Conservation (phyloP, 805 yeast genomes). For the Saturnispora besseyi region DNA sequence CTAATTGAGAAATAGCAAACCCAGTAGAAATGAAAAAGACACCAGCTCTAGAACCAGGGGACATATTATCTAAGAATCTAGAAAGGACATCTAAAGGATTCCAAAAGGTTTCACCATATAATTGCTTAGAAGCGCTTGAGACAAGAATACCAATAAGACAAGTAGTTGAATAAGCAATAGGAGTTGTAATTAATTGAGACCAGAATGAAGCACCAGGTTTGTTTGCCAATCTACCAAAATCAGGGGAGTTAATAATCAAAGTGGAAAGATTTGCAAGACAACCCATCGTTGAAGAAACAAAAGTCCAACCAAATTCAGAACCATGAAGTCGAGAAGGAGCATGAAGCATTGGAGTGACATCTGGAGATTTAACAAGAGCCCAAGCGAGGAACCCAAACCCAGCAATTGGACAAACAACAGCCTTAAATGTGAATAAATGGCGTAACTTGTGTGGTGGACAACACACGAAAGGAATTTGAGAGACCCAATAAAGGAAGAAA, state of each 20-base stretch:
- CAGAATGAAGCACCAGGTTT: constrained; percentile 13
- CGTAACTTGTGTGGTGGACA: constrained; percentile 36
- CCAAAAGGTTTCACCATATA: constrained; percentile 30
- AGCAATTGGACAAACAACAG: constrained; percentile 20
- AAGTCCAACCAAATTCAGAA: constrained; percentile 14
- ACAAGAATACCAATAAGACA: constrained; percentile 35
- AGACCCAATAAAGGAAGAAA: constrained; percentile 36
- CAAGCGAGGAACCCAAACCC: constrained; percentile 21
- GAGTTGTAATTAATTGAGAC: constrained; percentile 29
- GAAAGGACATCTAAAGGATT: constrained; percentile 34
- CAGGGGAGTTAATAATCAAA: constrained; percentile 25
- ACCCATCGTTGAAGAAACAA: constrained; percentile 15
- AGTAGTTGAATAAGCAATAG: constrained; percentile 26
- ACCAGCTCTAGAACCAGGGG: constrained; percentile 38
- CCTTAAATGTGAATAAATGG: constrained; percentile 17
- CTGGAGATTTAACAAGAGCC: constrained; percentile 24
- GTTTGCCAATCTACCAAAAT: constrained; percentile 21
- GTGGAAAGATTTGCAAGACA: constrained; percentile 21
- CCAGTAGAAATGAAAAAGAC: constrained; percentile 40
- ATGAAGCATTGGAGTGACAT: constrained; percentile 19
- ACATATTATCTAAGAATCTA: constrained; percentile 32
- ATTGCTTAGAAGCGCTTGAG: constrained; percentile 34
- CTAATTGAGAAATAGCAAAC: constrained; percentile 31
- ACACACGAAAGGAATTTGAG: constrained; percentile 33
- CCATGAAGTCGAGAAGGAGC: constrained; percentile 14